These are phyloP conservation scores for Rhynchospora tenuis DNA, from an alignment of 176 grass and related monocot species.

Conservation along the genomic window DNA sequence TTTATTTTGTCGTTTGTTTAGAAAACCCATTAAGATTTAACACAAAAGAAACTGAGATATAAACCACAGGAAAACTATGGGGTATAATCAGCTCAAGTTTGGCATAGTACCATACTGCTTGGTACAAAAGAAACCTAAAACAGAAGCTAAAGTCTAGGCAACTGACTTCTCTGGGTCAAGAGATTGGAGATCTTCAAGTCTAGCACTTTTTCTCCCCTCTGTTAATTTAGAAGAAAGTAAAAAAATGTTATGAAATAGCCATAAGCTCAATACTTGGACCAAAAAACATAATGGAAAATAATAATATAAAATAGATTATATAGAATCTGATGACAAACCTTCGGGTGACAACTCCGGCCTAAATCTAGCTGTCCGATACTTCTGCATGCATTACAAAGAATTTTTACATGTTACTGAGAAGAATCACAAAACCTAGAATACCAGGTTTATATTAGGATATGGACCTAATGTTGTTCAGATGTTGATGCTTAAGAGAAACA, in stretches of 20 bases:
- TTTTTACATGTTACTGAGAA: not conserved
- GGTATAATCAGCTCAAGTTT: not conserved
- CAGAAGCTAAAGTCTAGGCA: not conserved
- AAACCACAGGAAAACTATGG: not conserved
- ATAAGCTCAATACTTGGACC: not conserved
- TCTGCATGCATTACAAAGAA: slow-evolving; percentile 47
- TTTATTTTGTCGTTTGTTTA: not conserved
- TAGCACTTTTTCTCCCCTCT: slow-evolving; percentile 35
- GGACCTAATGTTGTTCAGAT: not conserved
- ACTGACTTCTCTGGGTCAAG: slow-evolving; percentile 71
- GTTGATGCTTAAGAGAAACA: not conserved
- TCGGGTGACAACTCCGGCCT: slow-evolving; percentile 32
- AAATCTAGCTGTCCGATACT: slow-evolving; percentile 50
- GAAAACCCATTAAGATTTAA: not conserved
- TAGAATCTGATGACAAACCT: slow-evolving; percentile 31
- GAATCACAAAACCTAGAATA: not conserved
- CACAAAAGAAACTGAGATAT: slow-evolving; percentile 1
- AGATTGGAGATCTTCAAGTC: slow-evolving; percentile 53
- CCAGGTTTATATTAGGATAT: not conserved
- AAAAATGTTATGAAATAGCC: not conserved
- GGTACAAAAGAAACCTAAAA: not conserved
- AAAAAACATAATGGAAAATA: not conserved
- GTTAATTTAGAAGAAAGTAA: slow-evolving; percentile 36
- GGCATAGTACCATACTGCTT: not conserved
- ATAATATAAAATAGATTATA: not conserved